Percentiles rank a stretch among this genome's conserved stretches.
Conservation (phyloP, 129 eudicot genomes). For the Silybum marianum region DNA sequence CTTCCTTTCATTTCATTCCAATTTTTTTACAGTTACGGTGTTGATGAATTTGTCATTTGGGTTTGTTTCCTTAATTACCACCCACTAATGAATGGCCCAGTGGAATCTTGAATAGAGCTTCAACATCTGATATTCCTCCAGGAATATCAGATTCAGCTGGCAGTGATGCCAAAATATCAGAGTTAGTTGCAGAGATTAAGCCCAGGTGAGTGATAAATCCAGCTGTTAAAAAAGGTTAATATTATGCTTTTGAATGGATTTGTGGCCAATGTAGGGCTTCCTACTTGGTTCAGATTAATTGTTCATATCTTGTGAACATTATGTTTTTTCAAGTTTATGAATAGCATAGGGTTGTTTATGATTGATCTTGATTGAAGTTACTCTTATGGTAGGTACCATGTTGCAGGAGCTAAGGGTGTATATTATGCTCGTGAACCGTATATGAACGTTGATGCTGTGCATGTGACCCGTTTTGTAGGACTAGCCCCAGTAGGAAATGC, state of each 20-base stretch:
- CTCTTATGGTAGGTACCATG: slow-evolving; percentile 66
- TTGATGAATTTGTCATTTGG: neutral
- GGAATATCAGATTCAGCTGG: slow-evolving; percentile 67
- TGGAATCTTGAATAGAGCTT: slow-evolving; percentile 69
- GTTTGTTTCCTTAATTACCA: slow-evolving; percentile 52
- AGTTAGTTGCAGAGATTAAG: slow-evolving; percentile 85
- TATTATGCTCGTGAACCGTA: slow-evolving; percentile 93
- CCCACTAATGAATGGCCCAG: slow-evolving; percentile 95
- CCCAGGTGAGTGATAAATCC: slow-evolving; percentile 67
- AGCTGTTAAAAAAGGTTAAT: slow-evolving; percentile 3
- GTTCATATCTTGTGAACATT: neutral
- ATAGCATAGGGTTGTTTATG: neutral
- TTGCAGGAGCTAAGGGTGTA: slow-evolving; percentile 78
- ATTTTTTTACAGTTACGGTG: neutral
- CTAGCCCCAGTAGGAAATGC: slow-evolving; percentile 90
- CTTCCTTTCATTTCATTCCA: neutral
- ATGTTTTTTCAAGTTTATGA: neutral
- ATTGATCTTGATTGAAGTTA: slow-evolving; percentile 16
- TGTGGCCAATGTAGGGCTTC: neutral
- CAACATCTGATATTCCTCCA: slow-evolving; percentile 56
- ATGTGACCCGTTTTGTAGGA: slow-evolving; percentile 92
- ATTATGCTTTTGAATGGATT: neutral
- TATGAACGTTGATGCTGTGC: slow-evolving; percentile 64
- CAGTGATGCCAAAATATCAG: slow-evolving; percentile 69
- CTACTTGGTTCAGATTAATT: neutral